Conservation (phyloP, 441 rosid genomes). For the Biscutella laevigata region DNA sequence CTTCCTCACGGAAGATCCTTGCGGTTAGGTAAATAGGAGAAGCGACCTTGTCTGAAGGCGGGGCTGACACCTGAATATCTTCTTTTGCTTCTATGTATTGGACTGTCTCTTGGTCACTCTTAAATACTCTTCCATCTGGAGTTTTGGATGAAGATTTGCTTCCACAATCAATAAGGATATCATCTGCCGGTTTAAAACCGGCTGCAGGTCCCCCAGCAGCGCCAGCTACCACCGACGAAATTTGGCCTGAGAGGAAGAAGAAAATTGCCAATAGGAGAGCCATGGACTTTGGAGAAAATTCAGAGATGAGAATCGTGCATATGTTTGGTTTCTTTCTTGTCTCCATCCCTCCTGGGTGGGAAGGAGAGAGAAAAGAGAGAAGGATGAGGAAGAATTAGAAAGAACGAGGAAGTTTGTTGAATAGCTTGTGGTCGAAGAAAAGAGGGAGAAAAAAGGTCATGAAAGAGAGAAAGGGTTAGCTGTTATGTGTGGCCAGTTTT, state of each 20-base stretch:
- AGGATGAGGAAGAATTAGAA: constrained; percentile 19
- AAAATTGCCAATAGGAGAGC: constrained; percentile 26
- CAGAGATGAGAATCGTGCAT: background rate
- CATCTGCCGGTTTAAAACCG: constrained; percentile 43
- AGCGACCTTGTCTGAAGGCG: constrained; percentile 47
- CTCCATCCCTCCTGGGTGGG: constrained; percentile 76
- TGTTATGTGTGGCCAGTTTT: constrained; percentile 29
- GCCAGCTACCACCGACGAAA: constrained; percentile 3
- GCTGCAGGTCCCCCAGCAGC: constrained; percentile 12
- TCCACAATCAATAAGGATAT: constrained; percentile 62
- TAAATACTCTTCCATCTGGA: constrained; percentile 59
- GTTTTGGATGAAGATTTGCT: constrained; percentile 32
- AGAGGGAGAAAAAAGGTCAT: constrained; percentile 24
- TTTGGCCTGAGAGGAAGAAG: constrained; percentile 21
- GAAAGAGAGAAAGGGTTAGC: constrained; percentile 24
- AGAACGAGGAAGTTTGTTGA: constrained; percentile 24
- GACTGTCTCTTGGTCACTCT: constrained; percentile 46
- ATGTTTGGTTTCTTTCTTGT: constrained; percentile 34
- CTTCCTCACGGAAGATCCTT: constrained; percentile 47
- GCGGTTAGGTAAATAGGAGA: constrained; percentile 56
- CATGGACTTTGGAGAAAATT: constrained; percentile 32
- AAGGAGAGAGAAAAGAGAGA: constrained; percentile 33
- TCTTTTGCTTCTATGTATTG: constrained; percentile 43
- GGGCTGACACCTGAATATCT: constrained; percentile 37
- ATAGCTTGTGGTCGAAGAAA: constrained; percentile 28